Evolutionary conservation across 495 filamentous ascomycete genomes (phyloP).

Genomic region (Neurospora discreta): DNA sequence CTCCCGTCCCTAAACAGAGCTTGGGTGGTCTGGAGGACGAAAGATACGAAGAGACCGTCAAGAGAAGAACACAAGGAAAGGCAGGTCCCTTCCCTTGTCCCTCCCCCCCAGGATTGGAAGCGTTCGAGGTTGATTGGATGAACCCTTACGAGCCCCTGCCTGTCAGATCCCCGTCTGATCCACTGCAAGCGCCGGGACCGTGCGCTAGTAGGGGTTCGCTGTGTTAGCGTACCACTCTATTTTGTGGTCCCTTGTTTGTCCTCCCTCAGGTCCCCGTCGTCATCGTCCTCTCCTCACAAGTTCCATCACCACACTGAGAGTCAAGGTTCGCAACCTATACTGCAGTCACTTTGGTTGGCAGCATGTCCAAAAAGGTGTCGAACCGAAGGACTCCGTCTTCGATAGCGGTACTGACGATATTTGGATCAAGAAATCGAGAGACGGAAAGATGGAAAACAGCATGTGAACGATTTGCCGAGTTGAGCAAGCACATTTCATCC

Average conservation of each 20-base stretch:
- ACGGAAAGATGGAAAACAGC: not conserved
- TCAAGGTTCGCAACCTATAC: not conserved
- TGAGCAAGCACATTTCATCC: not conserved
- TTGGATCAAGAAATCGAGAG: not conserved
- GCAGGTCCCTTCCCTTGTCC: not conserved
- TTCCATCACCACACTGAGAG: not conserved
- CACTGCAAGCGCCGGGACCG: slow-evolving; percentile 16
- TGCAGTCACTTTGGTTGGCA: not conserved
- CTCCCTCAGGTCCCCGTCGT: not conserved
- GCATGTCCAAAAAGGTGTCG: not conserved
- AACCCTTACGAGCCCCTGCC: slow-evolving; percentile 11
- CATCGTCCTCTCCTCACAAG: not conserved
- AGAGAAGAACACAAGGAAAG: not conserved
- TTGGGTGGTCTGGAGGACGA: not conserved
- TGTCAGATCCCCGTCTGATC: slow-evolving; percentile 8
- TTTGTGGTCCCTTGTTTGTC: not conserved
- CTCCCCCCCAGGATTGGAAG: not conserved
- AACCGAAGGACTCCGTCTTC: not conserved
- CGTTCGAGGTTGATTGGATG: slow-evolving; percentile 10
- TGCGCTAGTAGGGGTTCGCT: not conserved
- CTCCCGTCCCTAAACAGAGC: not conserved
- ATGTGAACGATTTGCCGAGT: not conserved
- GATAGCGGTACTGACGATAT: not conserved
- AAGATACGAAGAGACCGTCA: not conserved
- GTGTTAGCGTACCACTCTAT: not conserved